Percentiles rank a stretch among this genome's conserved stretches.
phyloP scores from a whole-genome alignment of 192 early-diverging fungal species.

The Spizellomyces punctatus region DNA sequence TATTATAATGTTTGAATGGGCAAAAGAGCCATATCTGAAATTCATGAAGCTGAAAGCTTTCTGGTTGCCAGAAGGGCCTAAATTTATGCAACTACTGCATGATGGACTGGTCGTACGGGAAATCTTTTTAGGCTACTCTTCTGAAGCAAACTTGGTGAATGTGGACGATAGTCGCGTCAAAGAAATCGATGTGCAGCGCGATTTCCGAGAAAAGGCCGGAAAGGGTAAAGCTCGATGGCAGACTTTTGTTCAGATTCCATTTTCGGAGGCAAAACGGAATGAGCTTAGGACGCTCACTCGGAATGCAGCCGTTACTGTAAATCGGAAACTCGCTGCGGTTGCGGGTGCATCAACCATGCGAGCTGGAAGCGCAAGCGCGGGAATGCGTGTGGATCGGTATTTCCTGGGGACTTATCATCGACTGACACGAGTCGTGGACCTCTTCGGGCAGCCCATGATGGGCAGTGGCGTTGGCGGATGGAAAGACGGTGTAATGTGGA shows the following conservation, averaged over 20 bases:
- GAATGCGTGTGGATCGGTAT: conserved; percentile 41
- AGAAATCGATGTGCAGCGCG: conserved; percentile 55
- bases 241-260: conserved; percentile 62
- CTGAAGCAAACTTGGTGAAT: conserved; percentile 59
- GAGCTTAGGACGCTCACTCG: conserved; percentile 37
- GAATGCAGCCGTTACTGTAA: conserved; percentile 44
- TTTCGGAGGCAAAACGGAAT: conserved; percentile 47
- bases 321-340: conserved; percentile 60
- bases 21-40: conserved; percentile 62
- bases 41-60: conserved; percentile 72
- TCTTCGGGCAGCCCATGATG: conserved; percentile 53
- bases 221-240: conserved; percentile 54
- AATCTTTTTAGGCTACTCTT: conserved; percentile 55
- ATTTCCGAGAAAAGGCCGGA: conserved; percentile 40
- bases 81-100: conserved; percentile 57
- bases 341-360: conserved; percentile 20
- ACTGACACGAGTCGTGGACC: conserved; percentile 52
- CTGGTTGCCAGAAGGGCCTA: conserved; percentile 66
- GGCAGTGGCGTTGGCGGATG: conserved; percentile 60
- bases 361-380: conserved; percentile 8
- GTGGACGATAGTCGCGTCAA: conserved; percentile 52
- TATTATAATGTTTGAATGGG: conserved; percentile 65
- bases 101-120: conserved; percentile 59
- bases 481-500: conserved; percentile 58
- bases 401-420: conserved; percentile 58